Evolutionary conservation across 148 eudicot species (phyloP).

Genomic region (Camellia japonica): DNA sequence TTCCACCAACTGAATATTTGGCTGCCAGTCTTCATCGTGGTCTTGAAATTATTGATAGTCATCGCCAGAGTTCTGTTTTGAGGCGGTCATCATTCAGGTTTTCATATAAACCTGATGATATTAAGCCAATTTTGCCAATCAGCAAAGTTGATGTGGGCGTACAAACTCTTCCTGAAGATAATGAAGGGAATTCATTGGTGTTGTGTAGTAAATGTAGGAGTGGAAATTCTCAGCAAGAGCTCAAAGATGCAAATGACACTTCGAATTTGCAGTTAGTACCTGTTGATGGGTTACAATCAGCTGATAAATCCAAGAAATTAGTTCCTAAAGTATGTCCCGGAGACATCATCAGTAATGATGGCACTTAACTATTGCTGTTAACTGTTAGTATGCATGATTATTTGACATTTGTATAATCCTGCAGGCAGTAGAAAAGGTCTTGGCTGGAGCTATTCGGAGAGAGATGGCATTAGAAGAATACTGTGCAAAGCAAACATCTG

Average conservation of each 20-base stretch:
- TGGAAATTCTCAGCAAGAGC: conserved; percentile 31
- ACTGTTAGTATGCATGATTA: not conserved
- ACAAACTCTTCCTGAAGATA: conserved; percentile 51
- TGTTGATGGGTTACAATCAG: conserved; percentile 46
- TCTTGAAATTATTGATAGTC: conserved; percentile 63
- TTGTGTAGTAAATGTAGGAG: conserved; percentile 67
- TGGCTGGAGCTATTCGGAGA: conserved; percentile 94
- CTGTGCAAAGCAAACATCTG: conserved; percentile 72
- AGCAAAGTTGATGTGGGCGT: conserved; percentile 76
- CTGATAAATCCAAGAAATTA: conserved; percentile 51
- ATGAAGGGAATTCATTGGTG: conserved; percentile 28
- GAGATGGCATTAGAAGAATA: conserved; percentile 96
- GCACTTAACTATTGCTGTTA: not conserved
- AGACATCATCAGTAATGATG: not conserved
- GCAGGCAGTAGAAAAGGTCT: conserved; percentile 95
- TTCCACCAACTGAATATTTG: conserved; percentile 53
- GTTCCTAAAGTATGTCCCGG: conserved; percentile 72
- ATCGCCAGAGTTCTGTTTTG: conserved; percentile 60
- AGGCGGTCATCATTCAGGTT: conserved; percentile 71
- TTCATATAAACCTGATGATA: conserved; percentile 62
- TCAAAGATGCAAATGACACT: conserved; percentile 37
- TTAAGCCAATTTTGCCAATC: conserved; percentile 45
- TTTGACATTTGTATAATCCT: conserved; percentile 18
- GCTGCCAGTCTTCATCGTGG: conserved; percentile 90
- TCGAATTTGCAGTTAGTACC: conserved; percentile 74